Conservation (phyloP, 768 basidiomycete genomes). For the Xerocomus spinulosus region DNA sequence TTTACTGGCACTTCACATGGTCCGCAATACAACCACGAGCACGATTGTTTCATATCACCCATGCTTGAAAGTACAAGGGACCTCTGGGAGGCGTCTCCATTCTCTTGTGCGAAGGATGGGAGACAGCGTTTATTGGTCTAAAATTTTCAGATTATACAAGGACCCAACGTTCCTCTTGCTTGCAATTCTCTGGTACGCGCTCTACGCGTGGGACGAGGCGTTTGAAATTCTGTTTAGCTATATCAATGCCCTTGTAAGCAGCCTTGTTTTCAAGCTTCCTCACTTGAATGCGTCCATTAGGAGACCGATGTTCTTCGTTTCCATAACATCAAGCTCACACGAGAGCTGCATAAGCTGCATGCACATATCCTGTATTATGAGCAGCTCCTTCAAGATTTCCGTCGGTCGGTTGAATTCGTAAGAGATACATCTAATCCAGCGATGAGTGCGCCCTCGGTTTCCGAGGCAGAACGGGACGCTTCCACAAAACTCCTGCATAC, state of each 20-base stretch:
- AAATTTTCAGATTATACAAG: slow-evolving; percentile 24
- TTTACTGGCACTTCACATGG: slow-evolving; percentile 36
- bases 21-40: slow-evolving; percentile 30
- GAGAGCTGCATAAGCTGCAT: slow-evolving; percentile 51
- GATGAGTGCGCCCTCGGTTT: slow-evolving; percentile 27
- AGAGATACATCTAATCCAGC: slow-evolving; percentile 47
- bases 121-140: slow-evolving; percentile 35
- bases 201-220: slow-evolving; percentile 61
- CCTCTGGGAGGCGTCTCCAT: slow-evolving; percentile 25
- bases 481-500: slow-evolving; percentile 28
- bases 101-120: slow-evolving; percentile 24
- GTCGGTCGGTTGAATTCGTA: slow-evolving; percentile 48
- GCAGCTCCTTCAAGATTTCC: slow-evolving; percentile 51
- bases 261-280: neutral
- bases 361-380: slow-evolving; percentile 53
- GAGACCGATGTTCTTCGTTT: slow-evolving; percentile 41
- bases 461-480: slow-evolving; percentile 16
- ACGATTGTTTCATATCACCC: slow-evolving; percentile 36
- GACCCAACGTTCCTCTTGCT: slow-evolving; percentile 34
- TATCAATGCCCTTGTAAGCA: slow-evolving; percentile 43
- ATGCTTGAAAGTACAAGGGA: slow-evolving; percentile 12
- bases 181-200: slow-evolving; percentile 51
- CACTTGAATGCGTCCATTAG: slow-evolving; percentile 24
- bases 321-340: slow-evolving; percentile 43
- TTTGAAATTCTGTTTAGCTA: slow-evolving; percentile 48